Evolutionary conservation across 805 yeast species (phyloP).

Genomic region (Clavispora asparagi): DNA sequence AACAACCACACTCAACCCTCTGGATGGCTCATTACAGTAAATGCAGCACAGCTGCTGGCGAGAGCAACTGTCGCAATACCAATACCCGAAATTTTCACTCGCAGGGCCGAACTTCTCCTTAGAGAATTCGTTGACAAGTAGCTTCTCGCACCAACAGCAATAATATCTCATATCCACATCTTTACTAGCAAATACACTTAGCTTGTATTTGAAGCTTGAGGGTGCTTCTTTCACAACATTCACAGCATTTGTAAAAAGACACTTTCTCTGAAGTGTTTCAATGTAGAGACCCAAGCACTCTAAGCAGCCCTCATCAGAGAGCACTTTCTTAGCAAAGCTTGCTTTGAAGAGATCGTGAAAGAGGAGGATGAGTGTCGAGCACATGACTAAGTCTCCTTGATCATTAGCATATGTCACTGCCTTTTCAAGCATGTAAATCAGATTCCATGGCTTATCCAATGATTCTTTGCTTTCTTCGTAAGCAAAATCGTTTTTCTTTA

Average conservation of each 20-base stretch:
- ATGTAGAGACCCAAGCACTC: constrained; percentile 56
- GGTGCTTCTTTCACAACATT: constrained; percentile 45
- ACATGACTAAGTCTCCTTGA: constrained; percentile 62
- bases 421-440: constrained; percentile 43
- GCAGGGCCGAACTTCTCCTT: constrained; percentile 30
- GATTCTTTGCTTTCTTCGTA: neutral
- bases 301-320: constrained; percentile 31
- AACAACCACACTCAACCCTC: constrained; percentile 59
- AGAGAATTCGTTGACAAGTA: constrained; percentile 55
- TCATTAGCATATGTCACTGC: constrained; percentile 49
- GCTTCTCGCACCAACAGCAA: constrained; percentile 55
- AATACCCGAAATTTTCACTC: constrained; percentile 51
- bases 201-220: constrained; percentile 19
- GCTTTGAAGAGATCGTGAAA: constrained; percentile 34
- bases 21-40: constrained; percentile 71
- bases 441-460: constrained; percentile 49
- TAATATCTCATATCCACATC: constrained; percentile 42
- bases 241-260: constrained; percentile 55
- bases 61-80: constrained; percentile 80
- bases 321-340: constrained; percentile 6
- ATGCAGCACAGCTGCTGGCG: constrained; percentile 62
- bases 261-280: constrained; percentile 44
- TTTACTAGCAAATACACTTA: constrained; percentile 28
- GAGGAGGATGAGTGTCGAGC: constrained; percentile 52
- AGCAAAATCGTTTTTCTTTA: constrained; percentile 7